phyloP scores from a whole-genome alignment of 73 alveolate species.

The Paramecium biaurelia region DNA sequence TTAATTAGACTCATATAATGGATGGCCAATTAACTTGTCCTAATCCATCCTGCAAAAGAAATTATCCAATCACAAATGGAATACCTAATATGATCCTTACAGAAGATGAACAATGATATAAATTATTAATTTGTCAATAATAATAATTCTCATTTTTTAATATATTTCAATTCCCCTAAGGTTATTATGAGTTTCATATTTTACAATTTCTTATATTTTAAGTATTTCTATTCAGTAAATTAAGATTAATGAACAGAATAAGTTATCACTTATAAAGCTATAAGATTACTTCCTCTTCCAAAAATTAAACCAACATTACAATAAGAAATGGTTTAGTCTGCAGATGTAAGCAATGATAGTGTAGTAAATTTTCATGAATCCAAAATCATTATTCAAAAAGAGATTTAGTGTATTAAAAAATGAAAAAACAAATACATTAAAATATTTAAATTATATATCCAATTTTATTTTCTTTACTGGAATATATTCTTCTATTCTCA shows the following conservation, averaged over 20 bases:
- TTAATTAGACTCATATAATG: neutral
- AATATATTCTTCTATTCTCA: neutral
- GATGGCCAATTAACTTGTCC: conserved; percentile 59
- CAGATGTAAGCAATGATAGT: neutral
- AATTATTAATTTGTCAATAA: neutral
- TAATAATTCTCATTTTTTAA: neutral
- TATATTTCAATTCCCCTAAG: neutral
- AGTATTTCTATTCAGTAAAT: too few species aligned
- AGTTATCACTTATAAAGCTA: too few species aligned
- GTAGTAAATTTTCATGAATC: neutral
- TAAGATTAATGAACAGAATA: neutral
- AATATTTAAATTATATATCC: neutral
- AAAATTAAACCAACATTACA: neutral
- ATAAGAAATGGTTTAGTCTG: neutral
- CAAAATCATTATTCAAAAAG: neutral
- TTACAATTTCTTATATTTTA: too few species aligned
- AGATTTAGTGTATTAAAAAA: neutral
- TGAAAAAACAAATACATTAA: too few species aligned
- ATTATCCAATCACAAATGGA: conserved; percentile 65
- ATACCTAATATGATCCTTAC: conserved; percentile 67
- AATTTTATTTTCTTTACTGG: neutral
- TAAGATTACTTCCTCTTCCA: neutral
- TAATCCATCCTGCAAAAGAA: conserved; percentile 61
- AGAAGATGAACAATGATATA: conserved; percentile 56
- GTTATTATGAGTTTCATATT: neutral